Percentiles rank a stretch among this genome's conserved stretches.
Evolutionary conservation across 2,329 filamentous ascomycete genomes (phyloP).

Genomic region (Arachnopeziza araneosa): DNA sequence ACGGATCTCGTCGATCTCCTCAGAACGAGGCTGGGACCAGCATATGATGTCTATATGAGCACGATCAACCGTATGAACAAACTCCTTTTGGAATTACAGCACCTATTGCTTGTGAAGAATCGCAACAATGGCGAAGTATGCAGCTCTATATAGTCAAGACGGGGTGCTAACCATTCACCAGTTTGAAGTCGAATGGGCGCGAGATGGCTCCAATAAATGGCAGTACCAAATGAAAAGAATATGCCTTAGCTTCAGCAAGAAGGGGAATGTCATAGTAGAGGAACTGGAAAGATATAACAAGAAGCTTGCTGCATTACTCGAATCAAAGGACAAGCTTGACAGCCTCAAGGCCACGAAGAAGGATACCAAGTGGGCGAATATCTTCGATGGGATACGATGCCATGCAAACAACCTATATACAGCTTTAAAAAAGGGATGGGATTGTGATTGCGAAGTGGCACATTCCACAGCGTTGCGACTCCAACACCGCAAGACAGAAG

Average conservation of each 20-base stretch:
- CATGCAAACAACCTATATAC: constrained; percentile 22
- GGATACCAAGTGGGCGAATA: constrained; percentile 19
- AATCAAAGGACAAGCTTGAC: constrained; percentile 15
- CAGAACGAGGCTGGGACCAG: constrained; percentile 13
- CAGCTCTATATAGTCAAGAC: neutral
- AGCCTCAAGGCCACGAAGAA: constrained; percentile 13
- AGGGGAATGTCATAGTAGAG: constrained; percentile 12
- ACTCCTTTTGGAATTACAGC: constrained; percentile 17
- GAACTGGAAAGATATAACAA: constrained; percentile 17
- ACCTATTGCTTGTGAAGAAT: constrained; percentile 16
- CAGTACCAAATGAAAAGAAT: constrained; percentile 24
- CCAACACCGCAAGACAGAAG: constrained; percentile 14
- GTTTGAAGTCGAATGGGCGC: constrained; percentile 22
- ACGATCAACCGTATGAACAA: constrained; percentile 17
- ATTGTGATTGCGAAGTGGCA: constrained; percentile 16
- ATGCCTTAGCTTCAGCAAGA: constrained; percentile 21
- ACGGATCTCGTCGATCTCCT: constrained; percentile 12
- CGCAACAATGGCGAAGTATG: constrained; percentile 10
- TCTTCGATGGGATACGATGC: constrained; percentile 19
- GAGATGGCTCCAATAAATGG: constrained; percentile 16
- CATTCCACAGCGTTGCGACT: constrained; percentile 19
- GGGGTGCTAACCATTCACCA: neutral
- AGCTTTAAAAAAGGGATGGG: constrained; percentile 19
- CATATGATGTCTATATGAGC: constrained; percentile 15
- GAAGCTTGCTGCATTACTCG: constrained; percentile 17